Conservation (phyloP, 1,284 basidiomycete genomes). For the Erythrobasidium hasegawianum region DNA sequence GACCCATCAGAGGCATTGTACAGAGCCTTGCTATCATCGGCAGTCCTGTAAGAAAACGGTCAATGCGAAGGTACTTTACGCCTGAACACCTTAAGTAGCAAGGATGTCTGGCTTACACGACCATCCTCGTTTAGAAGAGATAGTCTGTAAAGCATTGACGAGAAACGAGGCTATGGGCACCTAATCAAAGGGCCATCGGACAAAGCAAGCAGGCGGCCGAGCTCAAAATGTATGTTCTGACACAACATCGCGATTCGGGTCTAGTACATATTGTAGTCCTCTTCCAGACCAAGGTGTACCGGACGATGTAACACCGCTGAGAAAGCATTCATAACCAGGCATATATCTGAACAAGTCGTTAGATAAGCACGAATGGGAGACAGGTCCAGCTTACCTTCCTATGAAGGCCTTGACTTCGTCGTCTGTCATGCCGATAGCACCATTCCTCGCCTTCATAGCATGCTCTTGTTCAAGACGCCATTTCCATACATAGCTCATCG, state of each 20-base stretch:
- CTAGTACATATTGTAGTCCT: slow-evolving; percentile 53
- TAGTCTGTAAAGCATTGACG: too few species aligned
- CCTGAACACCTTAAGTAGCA: too few species aligned
- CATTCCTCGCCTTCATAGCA: slow-evolving; percentile 73
- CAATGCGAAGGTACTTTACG: too few species aligned
- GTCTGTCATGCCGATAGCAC: slow-evolving; percentile 80
- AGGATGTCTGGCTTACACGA: too few species aligned
- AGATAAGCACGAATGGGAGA: slow-evolving; percentile 14
- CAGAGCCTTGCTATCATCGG: too few species aligned
- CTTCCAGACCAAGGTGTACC: slow-evolving; percentile 52
- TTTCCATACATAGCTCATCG: slow-evolving; percentile 42
- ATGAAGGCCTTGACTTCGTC: slow-evolving; percentile 64
- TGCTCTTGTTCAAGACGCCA: slow-evolving; percentile 63
- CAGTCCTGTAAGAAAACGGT: too few species aligned
- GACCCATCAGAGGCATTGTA: too few species aligned
- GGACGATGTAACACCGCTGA: slow-evolving; percentile 52
- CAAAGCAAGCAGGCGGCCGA: too few species aligned
- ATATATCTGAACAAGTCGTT: slow-evolving; percentile 67
- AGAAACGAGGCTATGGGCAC: too few species aligned
- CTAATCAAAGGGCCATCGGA: too few species aligned
- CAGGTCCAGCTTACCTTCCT: slow-evolving; percentile 36
- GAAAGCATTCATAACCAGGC: slow-evolving; percentile 77
- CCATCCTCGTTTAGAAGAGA: too few species aligned
- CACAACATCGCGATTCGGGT: slow-evolving; percentile 52
- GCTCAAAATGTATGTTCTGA: slow-evolving; percentile 39